Conservation (phyloP, 805 yeast species). For the Zygoascus bituminiphila region DNA sequence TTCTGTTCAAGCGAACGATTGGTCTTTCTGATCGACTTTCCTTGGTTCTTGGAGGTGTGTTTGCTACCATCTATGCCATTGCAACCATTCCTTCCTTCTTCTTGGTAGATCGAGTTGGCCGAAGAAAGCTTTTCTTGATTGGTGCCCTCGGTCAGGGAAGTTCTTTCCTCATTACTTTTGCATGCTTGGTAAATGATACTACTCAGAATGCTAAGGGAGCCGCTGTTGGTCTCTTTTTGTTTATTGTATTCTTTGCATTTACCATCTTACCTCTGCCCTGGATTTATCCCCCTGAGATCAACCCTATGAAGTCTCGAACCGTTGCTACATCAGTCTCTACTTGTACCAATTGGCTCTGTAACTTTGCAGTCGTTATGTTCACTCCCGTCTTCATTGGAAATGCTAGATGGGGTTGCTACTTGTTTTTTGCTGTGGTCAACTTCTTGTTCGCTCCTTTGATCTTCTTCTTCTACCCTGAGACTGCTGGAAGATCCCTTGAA, state of each 20-base stretch:
- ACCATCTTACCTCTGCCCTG: slow-evolving; percentile 21
- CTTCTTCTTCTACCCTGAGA: slow-evolving; percentile 67
- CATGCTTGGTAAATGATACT: slow-evolving; percentile 16
- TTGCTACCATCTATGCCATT: slow-evolving; percentile 18
- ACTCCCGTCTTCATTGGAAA: slow-evolving; percentile 45
- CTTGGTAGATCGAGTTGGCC: slow-evolving; percentile 38
- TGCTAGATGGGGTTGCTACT: slow-evolving; percentile 53
- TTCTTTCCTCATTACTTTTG: slow-evolving; percentile 20
- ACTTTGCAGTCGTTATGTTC: slow-evolving; percentile 60
- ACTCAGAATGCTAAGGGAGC: slow-evolving; percentile 18
- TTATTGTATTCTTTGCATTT: slow-evolving; percentile 20
- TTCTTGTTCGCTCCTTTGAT: slow-evolving; percentile 51
- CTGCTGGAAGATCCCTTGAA: slow-evolving; percentile 67
- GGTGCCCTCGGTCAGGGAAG: slow-evolving; percentile 45
- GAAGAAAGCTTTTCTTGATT: slow-evolving; percentile 50
- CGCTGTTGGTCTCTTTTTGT: slow-evolving; percentile 19
- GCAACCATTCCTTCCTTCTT: slow-evolving; percentile 32
- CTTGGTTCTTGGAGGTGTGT: slow-evolving; percentile 20
- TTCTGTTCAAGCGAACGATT: slow-evolving; percentile 17
- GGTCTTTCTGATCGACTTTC: slow-evolving; percentile 12
- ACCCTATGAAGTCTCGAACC: slow-evolving; percentile 21
- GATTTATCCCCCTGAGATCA: slow-evolving; percentile 23
- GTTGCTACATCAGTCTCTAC: slow-evolving; percentile 52
- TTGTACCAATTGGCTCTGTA: slow-evolving; percentile 57
- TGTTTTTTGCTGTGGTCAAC: slow-evolving; percentile 61